Evolutionary conservation across 176 grass and related monocot genomes (phyloP), one percentile per base, ranked within the genome.

Genomic region (Dactylis glomerata): DNA sequence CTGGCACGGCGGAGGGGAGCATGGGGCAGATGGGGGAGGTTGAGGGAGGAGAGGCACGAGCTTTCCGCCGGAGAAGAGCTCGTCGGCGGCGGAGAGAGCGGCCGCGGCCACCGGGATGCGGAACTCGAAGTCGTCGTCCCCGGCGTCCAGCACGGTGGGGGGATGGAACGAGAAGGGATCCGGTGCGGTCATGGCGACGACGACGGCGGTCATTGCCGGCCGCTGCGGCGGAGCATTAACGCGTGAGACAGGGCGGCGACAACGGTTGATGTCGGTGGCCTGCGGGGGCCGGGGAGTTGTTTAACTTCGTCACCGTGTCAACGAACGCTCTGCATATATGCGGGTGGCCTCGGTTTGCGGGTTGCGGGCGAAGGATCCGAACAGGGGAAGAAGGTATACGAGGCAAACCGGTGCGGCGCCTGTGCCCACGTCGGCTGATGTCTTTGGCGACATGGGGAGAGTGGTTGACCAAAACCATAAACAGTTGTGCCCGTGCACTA

Each of bases 21-120:
- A 83, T 0, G 67, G 49, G 0, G 56, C 19, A 0, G 58, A 33
- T 1, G 89, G 16, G 17, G 63, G 79, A 7, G 63, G 83, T 5
- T 51, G 83, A 0, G 74, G 84, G 65, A 73, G 87, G 4, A 94
- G 65, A 24, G 92, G 92, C 2, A 91, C 92, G 76, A 94, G 84
- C 87, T 91, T 94, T 0, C 89, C 92, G 2, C 79, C 87, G 11
- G 68, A 84, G 87, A 94, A 94, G 72, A 94, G 92, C 87, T 91
- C 89, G 73, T 94, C 92, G 0, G 92, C 92, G 10, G 89, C 89
- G 42, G 90, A 91, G 34, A 94, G 85, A 27, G 82, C 84, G 24
- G 82, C 86, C 8, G 73, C 86, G 2, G 87, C 87, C 8, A 76
- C 87, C 0, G 87, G 84, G 49, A 94, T 68, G 15, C 52, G 84